Base-by-base conservation (phyloP, 2,329 filamentous ascomycete genomes). In the Colletotrichum cuscutae region DNA sequence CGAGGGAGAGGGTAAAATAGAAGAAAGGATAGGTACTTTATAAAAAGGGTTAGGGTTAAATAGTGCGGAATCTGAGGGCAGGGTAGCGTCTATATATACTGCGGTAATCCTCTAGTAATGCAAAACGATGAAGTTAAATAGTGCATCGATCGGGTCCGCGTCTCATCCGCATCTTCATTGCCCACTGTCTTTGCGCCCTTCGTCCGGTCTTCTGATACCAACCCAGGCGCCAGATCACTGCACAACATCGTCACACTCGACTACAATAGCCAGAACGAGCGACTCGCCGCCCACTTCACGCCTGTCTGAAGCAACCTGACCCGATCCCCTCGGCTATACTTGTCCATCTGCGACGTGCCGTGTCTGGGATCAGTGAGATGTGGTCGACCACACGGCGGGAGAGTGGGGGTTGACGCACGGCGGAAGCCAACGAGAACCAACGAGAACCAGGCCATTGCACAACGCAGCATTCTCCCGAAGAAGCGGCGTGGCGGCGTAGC, bases 161-260 rank as follows among this genome's bases (percentile, higher is more conserved):
- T 57, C 62, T 65, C 15, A 32, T 42, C n/a, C 28, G 42, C 19
- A 37, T 60, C 32, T 22, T 32, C 32, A 11, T 52, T 42, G 7
- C 61, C 35, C 24, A 52, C 52, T n/a, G 6, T 46, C 24, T 30
- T n/a, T 65, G 13, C 58, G 19, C 30, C 59, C 26, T 68, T 68
- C 57, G 46, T 68, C 68, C 56, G 56, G 56, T 56, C 63, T 68
- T 56, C 26, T 68, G 68, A 67, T 57, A 59, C 68, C 32, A n/a
- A 60, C 30, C 46, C 49, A 61, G 28, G 32, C 49, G 12, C 46
- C 46, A 68, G 42, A 32, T 28, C 65, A 28, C 56, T 71, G 68
- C 42, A 24, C 13, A 30, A 19, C 35, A 37, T 57, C 46, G 68
- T 68, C 57, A 56, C 35, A 42, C 15, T 57, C 11, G 19, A 5